Conservation (phyloP, 495 filamentous ascomycete genomes). For the Talaromyces adpressus region DNA sequence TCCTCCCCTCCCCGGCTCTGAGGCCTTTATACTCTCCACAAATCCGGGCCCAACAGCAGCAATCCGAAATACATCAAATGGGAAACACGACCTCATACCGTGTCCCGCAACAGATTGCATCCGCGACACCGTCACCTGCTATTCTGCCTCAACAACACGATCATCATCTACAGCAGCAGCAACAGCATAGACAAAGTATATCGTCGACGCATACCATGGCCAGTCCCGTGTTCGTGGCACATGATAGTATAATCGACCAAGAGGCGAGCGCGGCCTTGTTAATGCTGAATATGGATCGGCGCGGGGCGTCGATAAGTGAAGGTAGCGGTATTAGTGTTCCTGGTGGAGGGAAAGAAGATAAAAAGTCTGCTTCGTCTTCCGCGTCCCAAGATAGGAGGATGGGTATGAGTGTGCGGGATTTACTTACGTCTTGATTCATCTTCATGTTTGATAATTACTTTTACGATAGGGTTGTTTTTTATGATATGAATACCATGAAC, state of each 20-base stretch:
- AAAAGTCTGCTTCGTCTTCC: background rate
- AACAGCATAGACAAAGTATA: constrained; percentile 10
- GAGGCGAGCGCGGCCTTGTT: constrained; percentile 76
- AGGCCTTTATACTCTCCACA: constrained; percentile 21
- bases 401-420: constrained; percentile 75
- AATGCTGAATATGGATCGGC: constrained; percentile 68
- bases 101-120: constrained; percentile 14
- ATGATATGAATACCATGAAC: background rate
- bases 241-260: constrained; percentile 46
- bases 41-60: background rate
- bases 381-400: constrained; percentile 16
- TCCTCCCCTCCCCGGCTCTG: constrained; percentile 37
- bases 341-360: background rate
- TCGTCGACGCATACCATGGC: constrained; percentile 7
- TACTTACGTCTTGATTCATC: constrained; percentile 50
- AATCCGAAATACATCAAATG: background rate
- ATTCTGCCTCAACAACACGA: constrained; percentile 18
- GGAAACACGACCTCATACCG: constrained; percentile 11
- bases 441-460: too few species aligned
- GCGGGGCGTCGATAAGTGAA: constrained; percentile 26
- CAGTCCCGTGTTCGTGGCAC: background rate
- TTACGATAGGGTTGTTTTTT: background rate
- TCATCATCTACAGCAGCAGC: background rate
- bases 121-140: constrained; percentile 27
- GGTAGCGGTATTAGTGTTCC: constrained; percentile 6